Evolutionary conservation across 2,329 filamentous ascomycete genomes (phyloP), one percentile per base, ranked within the genome.

Genomic region (Niveomyces coronatus): DNA sequence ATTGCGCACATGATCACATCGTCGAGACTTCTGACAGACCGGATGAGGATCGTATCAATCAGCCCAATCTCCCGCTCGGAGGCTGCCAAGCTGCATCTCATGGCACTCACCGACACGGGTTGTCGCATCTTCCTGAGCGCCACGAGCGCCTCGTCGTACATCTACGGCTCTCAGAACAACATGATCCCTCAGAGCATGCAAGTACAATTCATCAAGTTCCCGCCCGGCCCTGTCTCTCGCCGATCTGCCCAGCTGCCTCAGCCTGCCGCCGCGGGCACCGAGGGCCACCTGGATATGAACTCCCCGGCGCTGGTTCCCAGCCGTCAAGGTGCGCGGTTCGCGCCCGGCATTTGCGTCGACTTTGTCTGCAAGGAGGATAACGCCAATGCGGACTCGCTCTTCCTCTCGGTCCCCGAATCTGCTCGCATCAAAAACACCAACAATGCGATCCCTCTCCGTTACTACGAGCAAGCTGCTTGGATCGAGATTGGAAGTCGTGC

Each of bases 141-240:
- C 5, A 94, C 87, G 0, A 82, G 82, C 46, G 82, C 85, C 14
- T 75, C 77, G 2, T 82, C 70, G 0, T 79, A 81, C 62, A 73
- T 70, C 56, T 68, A 76, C 20, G 71, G 70, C 11, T 72, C 73
- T 16, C 68, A 74, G 15, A 70, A 74, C 7, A 79, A 70, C 42
- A 58, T 69, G 41, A 79, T 84, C 1, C 88, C 91, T 1, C 88
- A 85, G 49, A 95, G 86, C 60, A 95, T 98, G 86, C 88, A 95
- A 58, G 79, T 95, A n/a, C 83, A 93, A 49, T 91, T 94, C 53
- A 85, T 98, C 59, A 93, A 91, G 54, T 94, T 94, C 42, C 91
- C 93, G 1, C 91, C 91, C 39, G 58, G 54, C 44, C 44, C 52
- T 15, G 47, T 36, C 15, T 27, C 55, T 40, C 47, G 53, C 42